Percentiles rank a stretch among this genome's conserved stretches.
Conservation (phyloP, 148 eudicot genomes). For the Gaultheria prostrata region DNA sequence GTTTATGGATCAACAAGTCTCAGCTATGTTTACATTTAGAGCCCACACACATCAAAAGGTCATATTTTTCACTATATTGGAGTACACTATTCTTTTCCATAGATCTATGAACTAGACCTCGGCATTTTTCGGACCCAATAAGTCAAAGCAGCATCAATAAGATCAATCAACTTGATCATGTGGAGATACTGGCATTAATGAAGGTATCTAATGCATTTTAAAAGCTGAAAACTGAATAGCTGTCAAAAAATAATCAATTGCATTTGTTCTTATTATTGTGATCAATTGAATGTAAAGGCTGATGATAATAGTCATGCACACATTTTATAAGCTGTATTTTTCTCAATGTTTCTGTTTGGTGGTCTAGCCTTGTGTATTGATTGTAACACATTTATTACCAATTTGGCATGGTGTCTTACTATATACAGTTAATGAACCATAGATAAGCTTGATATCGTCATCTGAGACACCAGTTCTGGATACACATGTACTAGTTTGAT, state of each 20-base stretch:
- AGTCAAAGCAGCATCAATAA: background rate
- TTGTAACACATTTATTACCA: background rate
- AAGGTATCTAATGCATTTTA: background rate
- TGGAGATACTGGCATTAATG: background rate
- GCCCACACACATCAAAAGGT: background rate
- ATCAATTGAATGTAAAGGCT: background rate
- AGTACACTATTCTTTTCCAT: background rate
- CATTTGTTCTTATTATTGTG: too few relatives aligned
- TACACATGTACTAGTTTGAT: background rate
- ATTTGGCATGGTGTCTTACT: background rate
- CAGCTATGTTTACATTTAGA: background rate
- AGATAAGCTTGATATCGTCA: background rate
- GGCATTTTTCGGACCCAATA: conserved; percentile 3
- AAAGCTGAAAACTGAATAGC: background rate
- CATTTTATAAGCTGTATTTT: background rate
- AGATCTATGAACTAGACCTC: background rate
- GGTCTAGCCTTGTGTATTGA: background rate
- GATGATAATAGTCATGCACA: background rate
- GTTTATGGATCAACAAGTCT: background rate
- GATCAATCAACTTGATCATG: background rate
- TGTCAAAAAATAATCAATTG: background rate
- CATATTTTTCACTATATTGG: background rate
- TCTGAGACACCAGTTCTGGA: background rate
- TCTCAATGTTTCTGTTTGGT: background rate
- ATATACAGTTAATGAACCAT: background rate